These are phyloP conservation scores for Bauhinia variegata DNA, from an alignment of 306 rosid genomes.

Conservation along the genomic window DNA sequence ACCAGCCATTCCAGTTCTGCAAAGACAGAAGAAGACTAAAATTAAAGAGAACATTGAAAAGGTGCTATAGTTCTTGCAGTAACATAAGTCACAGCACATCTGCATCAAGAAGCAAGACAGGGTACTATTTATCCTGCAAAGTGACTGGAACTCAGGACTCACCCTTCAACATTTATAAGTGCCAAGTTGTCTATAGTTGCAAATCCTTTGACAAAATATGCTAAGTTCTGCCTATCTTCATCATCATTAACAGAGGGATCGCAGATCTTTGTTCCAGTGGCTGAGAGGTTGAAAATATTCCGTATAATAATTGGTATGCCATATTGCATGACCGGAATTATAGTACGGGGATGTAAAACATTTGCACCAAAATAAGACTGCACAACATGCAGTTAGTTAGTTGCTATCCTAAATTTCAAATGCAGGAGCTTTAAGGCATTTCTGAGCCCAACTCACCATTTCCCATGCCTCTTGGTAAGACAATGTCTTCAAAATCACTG, in stretches of 20 bases:
- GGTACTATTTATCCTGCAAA: slow-evolving; percentile 1
- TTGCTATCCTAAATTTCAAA: slow-evolving; percentile 36
- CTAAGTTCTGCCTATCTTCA: slow-evolving; percentile 56
- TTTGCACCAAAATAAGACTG: slow-evolving; percentile 99
- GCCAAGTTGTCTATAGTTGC: slow-evolving; percentile 98
- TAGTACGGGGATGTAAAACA: slow-evolving; percentile 97
- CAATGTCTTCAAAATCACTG: slow-evolving; percentile 83
- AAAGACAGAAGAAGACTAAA: slow-evolving; percentile 9
- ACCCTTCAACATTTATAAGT: slow-evolving; percentile 98
- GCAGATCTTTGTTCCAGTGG: slow-evolving; percentile 91
- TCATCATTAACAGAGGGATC: slow-evolving; percentile 50
- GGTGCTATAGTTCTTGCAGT: slow-evolving; percentile 3
- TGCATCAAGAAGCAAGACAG: slow-evolving; percentile 3
- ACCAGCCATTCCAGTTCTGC: slow-evolving; percentile 99
- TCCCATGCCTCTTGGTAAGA: slow-evolving; percentile 99
- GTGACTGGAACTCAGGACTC: slow-evolving; percentile 45
- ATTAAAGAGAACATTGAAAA: slow-evolving; percentile 21
- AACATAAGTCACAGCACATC: slow-evolving; percentile 10
- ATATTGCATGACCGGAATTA: slow-evolving; percentile 91
- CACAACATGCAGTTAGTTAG: slow-evolving; percentile 37
- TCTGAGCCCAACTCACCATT: slow-evolving; percentile 66
- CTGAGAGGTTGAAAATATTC: slow-evolving; percentile 88
- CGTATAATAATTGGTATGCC: slow-evolving; percentile 88
- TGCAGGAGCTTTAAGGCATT: slow-evolving; percentile 23
- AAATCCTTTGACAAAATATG: slow-evolving; percentile 87